phyloP scores from a whole-genome alignment of 345 rosid species.

The Heritiera fomes region DNA sequence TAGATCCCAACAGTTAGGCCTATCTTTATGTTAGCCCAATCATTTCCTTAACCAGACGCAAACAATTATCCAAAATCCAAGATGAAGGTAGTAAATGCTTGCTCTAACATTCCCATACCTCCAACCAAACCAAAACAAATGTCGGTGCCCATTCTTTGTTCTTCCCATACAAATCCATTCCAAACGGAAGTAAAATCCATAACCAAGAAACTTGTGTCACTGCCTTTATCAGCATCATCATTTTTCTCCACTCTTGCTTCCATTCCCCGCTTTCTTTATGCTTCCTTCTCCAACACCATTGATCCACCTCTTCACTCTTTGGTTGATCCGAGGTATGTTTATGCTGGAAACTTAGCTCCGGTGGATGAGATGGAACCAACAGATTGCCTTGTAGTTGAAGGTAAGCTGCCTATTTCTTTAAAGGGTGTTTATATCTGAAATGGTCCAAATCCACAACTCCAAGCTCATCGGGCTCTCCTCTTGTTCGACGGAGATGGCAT shows the following conservation, averaged over 20 bases:
- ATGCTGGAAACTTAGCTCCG: slow-evolving; percentile 22
- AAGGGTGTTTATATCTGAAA: slow-evolving; percentile 26
- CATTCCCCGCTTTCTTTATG: too few species aligned
- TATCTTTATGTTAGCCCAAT: not conserved
- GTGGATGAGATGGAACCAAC: slow-evolving; percentile 22
- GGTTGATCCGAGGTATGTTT: slow-evolving; percentile 19
- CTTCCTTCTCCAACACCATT: too few species aligned
- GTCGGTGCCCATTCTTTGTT: not conserved
- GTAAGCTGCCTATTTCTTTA: slow-evolving; percentile 12
- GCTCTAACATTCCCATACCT: not conserved
- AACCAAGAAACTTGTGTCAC: not conserved
- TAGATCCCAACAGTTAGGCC: too few species aligned
- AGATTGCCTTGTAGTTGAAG: slow-evolving; percentile 14
- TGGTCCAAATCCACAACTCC: slow-evolving; percentile 27
- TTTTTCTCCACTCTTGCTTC: not conserved
- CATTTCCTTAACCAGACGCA: not conserved
- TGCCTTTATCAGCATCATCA: not conserved
- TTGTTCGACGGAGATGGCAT: slow-evolving; percentile 34
- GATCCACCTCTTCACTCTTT: slow-evolving; percentile 25
- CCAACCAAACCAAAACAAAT: not conserved
- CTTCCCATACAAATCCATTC: not conserved
- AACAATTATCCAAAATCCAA: not conserved
- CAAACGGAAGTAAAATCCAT: not conserved
- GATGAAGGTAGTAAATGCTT: not conserved
- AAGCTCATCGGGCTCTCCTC: slow-evolving; percentile 23